Base-by-base conservation (phyloP, 192 early-diverging fungal genomes). In the Linderina pennispora region DNA sequence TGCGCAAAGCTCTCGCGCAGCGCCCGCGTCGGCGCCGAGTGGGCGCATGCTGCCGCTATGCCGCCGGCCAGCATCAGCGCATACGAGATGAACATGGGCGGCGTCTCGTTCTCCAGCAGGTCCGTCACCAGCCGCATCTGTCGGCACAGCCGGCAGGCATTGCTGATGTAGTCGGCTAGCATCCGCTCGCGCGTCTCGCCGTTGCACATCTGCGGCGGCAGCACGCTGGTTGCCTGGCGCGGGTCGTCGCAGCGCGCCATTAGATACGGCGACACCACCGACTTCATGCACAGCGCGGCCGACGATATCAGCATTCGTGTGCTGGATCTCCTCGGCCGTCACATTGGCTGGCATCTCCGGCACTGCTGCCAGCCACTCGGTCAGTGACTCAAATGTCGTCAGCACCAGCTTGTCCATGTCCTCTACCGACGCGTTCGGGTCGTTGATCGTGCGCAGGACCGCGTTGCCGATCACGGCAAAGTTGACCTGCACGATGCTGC, bases 401-500 rank as follows among this genome's bases (percentile, higher is more conserved):
- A 33, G 28, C 5, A 69, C 58, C 45, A 69, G 46, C 35, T 24
- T 24, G 39, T 69, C 65, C 18, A 69, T 49, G 2, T 52, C 40
- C 3, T 35, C 45, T 33, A 50, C 45, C 37, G 54, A 36, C 24
- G 40, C 45, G 45, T 56, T 43, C 31, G 65, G 65, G 47, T 68
- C 65, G 49, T 37, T 48, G 36, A 68, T 55, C 28, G 45, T 36
- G 35, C 58, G 57, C 49, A 68, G 32, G 5, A 68, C 31, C 8
- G 58, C 58, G 36, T 68, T 68, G 31, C 58, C 65, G 23, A 68
- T 52, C 26, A 68, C 48, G 0, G 58, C 53, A 51, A 68, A 68
- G 53, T 68, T 68, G 21, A 68, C 36, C 49, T 68, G 65, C 48
- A 68, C 48, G 0, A 53, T 56, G 32, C 22, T 50, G 18, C 65